These are phyloP conservation scores for Saccharum hybrid DNA, from an alignment of 202 grass and related monocot species.

Conservation along the genomic window DNA sequence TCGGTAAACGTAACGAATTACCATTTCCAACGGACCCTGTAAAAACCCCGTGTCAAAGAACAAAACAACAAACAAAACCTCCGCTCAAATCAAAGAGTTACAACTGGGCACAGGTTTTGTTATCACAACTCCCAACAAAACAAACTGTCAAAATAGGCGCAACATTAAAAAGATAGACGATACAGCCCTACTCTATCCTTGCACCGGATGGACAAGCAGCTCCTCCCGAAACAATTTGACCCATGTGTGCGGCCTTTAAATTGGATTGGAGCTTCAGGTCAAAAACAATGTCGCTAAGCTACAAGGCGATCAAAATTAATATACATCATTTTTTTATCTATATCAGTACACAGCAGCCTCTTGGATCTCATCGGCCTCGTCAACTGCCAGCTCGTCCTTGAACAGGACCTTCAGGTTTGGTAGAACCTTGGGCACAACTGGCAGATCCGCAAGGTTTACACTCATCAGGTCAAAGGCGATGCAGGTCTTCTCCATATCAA, in stretches of 20 bases:
- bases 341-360: constrained; percentile 58
- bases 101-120: neutral
- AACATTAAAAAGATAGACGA: neutral
- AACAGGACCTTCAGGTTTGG: constrained; percentile 82
- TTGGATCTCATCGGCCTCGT: constrained; percentile 62
- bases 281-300: constrained; percentile 23
- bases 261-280: constrained; percentile 14
- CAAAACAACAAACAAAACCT: no score
- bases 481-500: constrained; percentile 74
- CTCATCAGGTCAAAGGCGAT: constrained; percentile 93
- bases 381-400: constrained; percentile 64
- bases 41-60: neutral
- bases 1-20: neutral
- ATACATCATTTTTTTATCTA: constrained; percentile 7
- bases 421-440: constrained; percentile 69
- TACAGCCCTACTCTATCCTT: constrained; percentile 26
- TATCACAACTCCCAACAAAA: neutral
- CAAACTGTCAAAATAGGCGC: neutral
- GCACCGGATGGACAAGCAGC: neutral
- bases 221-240: neutral
- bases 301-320: constrained; percentile 11
- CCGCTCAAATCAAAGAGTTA: neutral
- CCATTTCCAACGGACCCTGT: neutral
- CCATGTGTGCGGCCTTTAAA: neutral
- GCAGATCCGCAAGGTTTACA: constrained; percentile 71